A percentile compares a stretch with the other conserved stretches of the same genome.
phyloP scores from a whole-genome alignment of 495 filamentous ascomycete genomes.

The Trichoderma erinaceum region DNA sequence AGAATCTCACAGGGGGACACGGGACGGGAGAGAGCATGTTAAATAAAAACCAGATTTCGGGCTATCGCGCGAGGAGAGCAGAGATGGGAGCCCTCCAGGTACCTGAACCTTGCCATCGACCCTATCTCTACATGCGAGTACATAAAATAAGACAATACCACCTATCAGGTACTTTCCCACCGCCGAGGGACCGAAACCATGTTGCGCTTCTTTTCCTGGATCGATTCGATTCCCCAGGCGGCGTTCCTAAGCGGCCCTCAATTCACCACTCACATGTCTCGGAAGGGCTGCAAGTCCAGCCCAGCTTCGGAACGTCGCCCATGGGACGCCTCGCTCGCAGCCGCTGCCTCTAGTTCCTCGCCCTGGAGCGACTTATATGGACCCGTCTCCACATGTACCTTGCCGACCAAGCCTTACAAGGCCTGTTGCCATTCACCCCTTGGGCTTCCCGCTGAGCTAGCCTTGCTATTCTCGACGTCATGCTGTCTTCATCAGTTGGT shows the following conservation, averaged over 20 bases:
- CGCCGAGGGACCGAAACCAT: neutral
- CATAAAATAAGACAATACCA: neutral
- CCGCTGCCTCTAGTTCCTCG: neutral
- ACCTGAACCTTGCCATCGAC: conserved; percentile 3
- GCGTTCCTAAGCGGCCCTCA: neutral
- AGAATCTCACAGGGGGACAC: neutral
- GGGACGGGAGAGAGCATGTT: neutral
- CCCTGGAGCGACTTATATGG: conserved; percentile 3
- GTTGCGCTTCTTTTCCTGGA: neutral
- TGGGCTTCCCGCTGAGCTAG: neutral
- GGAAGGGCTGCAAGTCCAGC: too few species aligned
- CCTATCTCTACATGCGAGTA: neutral
- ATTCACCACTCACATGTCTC: conserved; percentile 7
- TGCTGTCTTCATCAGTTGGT: neutral
- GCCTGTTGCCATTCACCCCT: conserved; percentile 8
- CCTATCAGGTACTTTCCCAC: neutral
- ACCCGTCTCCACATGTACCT: neutral
- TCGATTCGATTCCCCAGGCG: neutral
- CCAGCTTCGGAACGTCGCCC: neutral
- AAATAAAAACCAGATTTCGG: neutral
- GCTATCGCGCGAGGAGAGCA: neutral
- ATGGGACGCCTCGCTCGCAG: neutral
- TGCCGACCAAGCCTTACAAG: neutral
- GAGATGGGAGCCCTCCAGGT: neutral
- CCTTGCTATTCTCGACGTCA: neutral